phyloP scores from a whole-genome alignment of 495 filamentous ascomycete genomes.

The Apodospora peruviana region DNA sequence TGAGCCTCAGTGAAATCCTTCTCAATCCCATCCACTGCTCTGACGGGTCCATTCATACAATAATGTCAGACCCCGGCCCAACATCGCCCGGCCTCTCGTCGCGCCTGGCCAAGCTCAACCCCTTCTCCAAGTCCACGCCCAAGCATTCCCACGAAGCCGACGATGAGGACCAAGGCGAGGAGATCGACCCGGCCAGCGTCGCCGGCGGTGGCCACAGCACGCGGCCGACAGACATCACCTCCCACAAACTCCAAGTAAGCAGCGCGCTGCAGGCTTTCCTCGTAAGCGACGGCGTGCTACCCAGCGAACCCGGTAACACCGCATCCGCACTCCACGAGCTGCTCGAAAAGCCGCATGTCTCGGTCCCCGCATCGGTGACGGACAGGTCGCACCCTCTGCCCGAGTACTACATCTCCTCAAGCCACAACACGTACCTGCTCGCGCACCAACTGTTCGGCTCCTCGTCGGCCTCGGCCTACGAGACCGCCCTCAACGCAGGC shows the following conservation, averaged over 20 bases:
- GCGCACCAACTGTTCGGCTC: slow-evolving; percentile 48
- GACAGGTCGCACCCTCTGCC: slow-evolving; percentile 43
- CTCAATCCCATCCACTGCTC: no score
- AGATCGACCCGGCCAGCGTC: slow-evolving; percentile 36
- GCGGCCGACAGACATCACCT: slow-evolving; percentile 29
- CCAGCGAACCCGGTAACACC: slow-evolving; percentile 28
- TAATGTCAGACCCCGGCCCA: slow-evolving; percentile 5
- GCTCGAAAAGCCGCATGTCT: slow-evolving; percentile 39
- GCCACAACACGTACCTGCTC: slow-evolving; percentile 69
- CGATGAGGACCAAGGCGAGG: slow-evolving; percentile 47
- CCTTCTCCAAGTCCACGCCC: slow-evolving; percentile 10
- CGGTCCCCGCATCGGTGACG: slow-evolving; percentile 34
- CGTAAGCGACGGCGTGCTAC: slow-evolving; percentile 29
- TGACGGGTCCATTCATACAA: no score
- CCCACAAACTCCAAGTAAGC: slow-evolving; percentile 41
- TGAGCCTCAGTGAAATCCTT: no score
- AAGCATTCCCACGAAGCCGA: slow-evolving; percentile 17
- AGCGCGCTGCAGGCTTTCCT: slow-evolving; percentile 41
- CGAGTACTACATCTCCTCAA: slow-evolving; percentile 60
- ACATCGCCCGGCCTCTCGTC: not conserved
- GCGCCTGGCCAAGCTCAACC: slow-evolving; percentile 14
- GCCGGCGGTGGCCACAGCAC: slow-evolving; percentile 46
- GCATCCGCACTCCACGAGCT: slow-evolving; percentile 24
- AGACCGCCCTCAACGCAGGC: slow-evolving; percentile 41
- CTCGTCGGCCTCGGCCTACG: slow-evolving; percentile 43